Percentiles rank a stretch among this genome's conserved stretches.
phyloP scores from a whole-genome alignment of 1,139 yeast species.

The Geotrichum candidum region DNA sequence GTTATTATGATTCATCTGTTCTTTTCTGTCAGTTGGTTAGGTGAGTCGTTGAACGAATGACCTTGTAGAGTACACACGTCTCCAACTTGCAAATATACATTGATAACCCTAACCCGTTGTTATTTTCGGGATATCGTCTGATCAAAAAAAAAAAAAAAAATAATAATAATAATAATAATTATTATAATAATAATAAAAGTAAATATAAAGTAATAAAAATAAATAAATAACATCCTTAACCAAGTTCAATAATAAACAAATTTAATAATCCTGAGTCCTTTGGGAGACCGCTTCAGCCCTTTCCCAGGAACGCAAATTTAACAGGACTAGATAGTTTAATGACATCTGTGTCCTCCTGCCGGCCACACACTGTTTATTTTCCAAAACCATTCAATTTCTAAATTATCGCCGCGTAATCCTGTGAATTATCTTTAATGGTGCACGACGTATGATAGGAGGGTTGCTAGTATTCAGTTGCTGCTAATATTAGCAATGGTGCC shows the following conservation, averaged over 20 bases:
- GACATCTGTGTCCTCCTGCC: too few relatives aligned
- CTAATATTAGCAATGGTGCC: too few relatives aligned
- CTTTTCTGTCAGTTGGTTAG: not conserved
- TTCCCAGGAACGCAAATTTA: not conserved
- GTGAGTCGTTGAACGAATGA: not conserved
- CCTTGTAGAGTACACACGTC: not conserved
- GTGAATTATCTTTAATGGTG: too few relatives aligned
- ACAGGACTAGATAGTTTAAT: too few relatives aligned
- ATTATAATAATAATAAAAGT: not conserved
- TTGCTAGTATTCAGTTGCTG: too few relatives aligned
- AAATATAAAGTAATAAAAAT: too few relatives aligned
- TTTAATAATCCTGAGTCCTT: not conserved
- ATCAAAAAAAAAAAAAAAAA: not conserved
- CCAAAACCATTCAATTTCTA: too few relatives aligned
- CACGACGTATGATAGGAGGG: too few relatives aligned
- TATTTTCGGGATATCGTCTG: not conserved
- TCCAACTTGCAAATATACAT: not conserved
- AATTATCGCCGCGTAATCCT: too few relatives aligned
- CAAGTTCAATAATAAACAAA: too few relatives aligned
- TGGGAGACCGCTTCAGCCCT: not conserved
- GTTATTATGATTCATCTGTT: not conserved
- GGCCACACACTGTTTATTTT: too few relatives aligned
- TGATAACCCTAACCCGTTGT: not conserved
- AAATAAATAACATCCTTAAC: too few relatives aligned
- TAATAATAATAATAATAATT: not conserved